These are phyloP conservation scores for Chlorella sp. DNA, from an alignment of 139 green algal genomes.

Conservation along the genomic window DNA sequence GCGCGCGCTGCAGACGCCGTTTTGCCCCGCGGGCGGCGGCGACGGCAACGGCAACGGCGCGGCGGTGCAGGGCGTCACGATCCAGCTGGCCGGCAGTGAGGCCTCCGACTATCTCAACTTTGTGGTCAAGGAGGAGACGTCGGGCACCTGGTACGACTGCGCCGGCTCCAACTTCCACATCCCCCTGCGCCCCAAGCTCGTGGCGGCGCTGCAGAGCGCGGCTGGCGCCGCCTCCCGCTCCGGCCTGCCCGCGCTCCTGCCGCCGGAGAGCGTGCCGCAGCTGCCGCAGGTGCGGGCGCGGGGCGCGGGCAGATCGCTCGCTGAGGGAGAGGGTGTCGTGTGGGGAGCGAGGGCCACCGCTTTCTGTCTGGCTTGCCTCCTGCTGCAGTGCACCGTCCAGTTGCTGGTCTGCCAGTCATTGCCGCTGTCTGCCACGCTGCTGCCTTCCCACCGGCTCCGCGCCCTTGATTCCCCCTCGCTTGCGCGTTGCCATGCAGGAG, in stretches of 20 bases:
- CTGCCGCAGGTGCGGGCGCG: conserved; percentile 59
- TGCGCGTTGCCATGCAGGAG: conserved; percentile 39
- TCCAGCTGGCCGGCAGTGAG: conserved; percentile 70
- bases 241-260: conserved; percentile 26
- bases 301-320: too few relatives aligned
- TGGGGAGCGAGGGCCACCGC: too few relatives aligned
- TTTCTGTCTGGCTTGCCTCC: too few relatives aligned
- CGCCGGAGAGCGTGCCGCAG: conserved; percentile 41
- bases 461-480: too few relatives aligned
- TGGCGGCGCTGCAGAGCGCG: not conserved
- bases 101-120: conserved; percentile 88
- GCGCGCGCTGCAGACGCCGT: conserved; percentile 93
- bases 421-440: not conserved
- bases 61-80: conserved; percentile 39
- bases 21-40: not conserved
- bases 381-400: too few relatives aligned
- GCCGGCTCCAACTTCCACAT: conserved; percentile 86
- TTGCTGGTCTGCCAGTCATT: not conserved
- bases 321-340: too few relatives aligned
- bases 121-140: conserved; percentile 91
- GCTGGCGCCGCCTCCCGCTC: too few relatives aligned
- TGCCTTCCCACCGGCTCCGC: not conserved
- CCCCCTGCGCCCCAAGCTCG: not conserved
- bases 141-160: conserved; percentile 73
- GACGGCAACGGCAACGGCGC: conserved; percentile 16